Evolutionary conservation across 352 stramenopile genomes (phyloP), one percentile per base, ranked within the genome.

Genomic region (Phytophthora agathidicida): DNA sequence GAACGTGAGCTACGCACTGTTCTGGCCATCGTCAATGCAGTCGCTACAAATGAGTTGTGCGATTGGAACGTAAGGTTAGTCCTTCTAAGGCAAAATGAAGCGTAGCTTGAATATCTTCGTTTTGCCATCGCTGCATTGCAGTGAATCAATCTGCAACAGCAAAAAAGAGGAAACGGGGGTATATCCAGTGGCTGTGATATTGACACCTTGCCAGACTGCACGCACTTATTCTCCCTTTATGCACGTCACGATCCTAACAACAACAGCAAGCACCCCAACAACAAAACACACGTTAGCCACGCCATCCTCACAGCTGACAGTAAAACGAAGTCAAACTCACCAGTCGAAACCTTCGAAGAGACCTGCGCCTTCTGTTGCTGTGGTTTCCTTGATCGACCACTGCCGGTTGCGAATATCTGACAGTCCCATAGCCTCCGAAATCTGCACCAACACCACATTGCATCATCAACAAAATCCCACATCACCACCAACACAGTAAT

Each of bases 271-370:
- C 30, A 60, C 16, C 0, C n/a, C n/a, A n/a, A 61, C 27, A 37
- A 2, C 42, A 30, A 20, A 49, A 54, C 6, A n/a, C n/a, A n/a
- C 14, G 36, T 75, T 31, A 67, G 51, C 19, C 11, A 43, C 16
- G 9, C 19, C 23, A 64, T 19, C 14, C 14, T 33, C n/a, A 59
- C 14, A 36, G 11, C 13, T 35, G 24, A 39, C 23, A 47, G 5
- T 30, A 8, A 33, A 4, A 4, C 1, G 14, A 43, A 24, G 8
- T 37, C 8, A 51, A 45, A 32, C 46, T 48, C 31, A 96, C 98
- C 98, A 99, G 77, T 99, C 98, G 68, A 99, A 99, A 48, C 98
- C 98, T 80, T 99, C 97, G 76, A 99, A 99, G 10, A 99, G 83
- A 17, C 98, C 98, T 37, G 97, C 93, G 30, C 97, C 98, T 71